These are phyloP conservation scores for Prinsepia uniflora DNA, from an alignment of 306 rosid species.

Conservation along the genomic window DNA sequence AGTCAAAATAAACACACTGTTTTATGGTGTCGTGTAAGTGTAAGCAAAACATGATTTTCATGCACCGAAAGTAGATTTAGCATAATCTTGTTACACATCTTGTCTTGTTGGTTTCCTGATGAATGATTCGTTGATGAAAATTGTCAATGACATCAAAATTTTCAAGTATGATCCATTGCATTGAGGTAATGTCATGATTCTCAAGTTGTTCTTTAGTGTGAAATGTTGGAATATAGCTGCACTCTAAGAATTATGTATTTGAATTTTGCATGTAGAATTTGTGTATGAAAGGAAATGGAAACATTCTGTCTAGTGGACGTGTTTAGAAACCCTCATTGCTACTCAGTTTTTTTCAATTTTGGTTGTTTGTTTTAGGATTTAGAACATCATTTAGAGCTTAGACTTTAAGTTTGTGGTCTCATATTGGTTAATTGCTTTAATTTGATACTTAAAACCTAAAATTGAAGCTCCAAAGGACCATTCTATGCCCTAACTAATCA, in stretches of 20 bases:
- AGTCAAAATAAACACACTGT: not conserved
- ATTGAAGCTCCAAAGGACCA: too few species aligned
- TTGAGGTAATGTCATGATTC: slow-evolving; percentile 4
- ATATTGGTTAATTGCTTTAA: too few species aligned
- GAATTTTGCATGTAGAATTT: not conserved
- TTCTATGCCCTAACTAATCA: too few species aligned
- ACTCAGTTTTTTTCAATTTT: too few species aligned
- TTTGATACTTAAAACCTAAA: too few species aligned
- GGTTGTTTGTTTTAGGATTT: too few species aligned
- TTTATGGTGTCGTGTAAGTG: not conserved
- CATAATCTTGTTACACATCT: slow-evolving; percentile 18
- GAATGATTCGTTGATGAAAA: slow-evolving; percentile 4
- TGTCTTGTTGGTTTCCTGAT: slow-evolving; percentile 20
- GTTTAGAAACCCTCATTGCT: too few species aligned
- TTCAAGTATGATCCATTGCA: not conserved
- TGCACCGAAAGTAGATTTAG: slow-evolving; percentile 21
- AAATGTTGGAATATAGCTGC: not conserved
- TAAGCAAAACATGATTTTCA: slow-evolving; percentile 4
- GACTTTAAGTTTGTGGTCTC: too few species aligned
- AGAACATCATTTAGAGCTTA: too few species aligned
- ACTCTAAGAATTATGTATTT: not conserved
- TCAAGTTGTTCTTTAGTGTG: not conserved
- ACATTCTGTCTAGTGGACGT: too few species aligned
- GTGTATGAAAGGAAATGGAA: not conserved
- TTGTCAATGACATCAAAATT: not conserved